These are phyloP conservation scores for Paramecium sexaurelia DNA, from an alignment of 73 alveolate species.

Conservation along the genomic window DNA sequence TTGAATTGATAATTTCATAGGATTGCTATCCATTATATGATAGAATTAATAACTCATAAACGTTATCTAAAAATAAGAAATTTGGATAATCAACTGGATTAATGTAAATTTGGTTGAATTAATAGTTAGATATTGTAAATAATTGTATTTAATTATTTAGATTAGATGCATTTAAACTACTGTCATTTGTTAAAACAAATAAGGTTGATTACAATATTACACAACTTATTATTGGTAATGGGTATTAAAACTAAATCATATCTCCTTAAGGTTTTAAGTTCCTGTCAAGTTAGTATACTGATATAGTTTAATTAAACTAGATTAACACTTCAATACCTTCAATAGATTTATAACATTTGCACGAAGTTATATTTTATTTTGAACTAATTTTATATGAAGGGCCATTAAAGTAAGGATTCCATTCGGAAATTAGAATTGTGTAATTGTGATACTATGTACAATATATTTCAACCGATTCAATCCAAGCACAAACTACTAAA, in stretches of 20 bases:
- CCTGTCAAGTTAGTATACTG: background rate
- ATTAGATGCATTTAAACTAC: background rate
- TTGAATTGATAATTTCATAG: background rate
- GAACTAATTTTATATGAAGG: background rate
- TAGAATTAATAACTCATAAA: background rate
- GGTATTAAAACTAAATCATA: background rate
- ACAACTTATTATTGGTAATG: background rate
- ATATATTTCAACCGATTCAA: too few species aligned
- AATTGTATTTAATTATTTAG: background rate
- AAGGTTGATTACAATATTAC: background rate
- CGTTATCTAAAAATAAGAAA: background rate
- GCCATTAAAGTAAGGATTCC: too few species aligned
- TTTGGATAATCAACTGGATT: background rate
- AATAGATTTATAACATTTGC: background rate
- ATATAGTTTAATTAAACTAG: background rate
- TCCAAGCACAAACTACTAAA: too few species aligned
- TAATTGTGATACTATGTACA: too few species aligned
- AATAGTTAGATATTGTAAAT: background rate
- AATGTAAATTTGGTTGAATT: background rate
- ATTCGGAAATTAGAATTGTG: too few species aligned
- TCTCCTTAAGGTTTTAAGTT: too few species aligned
- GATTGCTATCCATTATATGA: background rate
- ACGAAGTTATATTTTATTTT: background rate
- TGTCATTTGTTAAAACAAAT: background rate
- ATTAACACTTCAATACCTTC: background rate